A percentile compares a stretch with the other conserved stretches of the same genome.
phyloP scores from a whole-genome alignment of 768 basidiomycete species.

The Mycena pura region DNA sequence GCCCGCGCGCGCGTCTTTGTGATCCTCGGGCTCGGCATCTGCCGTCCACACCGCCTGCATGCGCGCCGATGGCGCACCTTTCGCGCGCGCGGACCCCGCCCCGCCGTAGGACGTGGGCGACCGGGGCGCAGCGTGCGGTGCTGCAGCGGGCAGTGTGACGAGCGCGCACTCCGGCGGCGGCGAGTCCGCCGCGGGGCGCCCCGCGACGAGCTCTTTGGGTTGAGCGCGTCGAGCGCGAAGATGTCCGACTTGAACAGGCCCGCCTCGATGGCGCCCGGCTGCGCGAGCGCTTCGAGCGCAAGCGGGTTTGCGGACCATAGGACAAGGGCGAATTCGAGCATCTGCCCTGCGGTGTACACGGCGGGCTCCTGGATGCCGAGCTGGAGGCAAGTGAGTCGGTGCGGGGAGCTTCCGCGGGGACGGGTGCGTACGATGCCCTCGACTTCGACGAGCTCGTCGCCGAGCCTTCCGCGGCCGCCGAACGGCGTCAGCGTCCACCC shows the following conservation, averaged over 20 bases:
- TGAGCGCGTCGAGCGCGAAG: constrained; percentile 11
- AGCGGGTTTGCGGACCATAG: constrained; percentile 12
- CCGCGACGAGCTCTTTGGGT: constrained; percentile 14
- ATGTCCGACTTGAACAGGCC: constrained; percentile 18
- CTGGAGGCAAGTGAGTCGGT: neutral
- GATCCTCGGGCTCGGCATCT: neutral
- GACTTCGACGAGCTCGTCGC: constrained; percentile 19
- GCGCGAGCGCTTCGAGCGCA: constrained; percentile 22
- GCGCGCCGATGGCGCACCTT: constrained; percentile 4
- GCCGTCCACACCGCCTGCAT: constrained; percentile 6
- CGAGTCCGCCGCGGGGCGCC: constrained; percentile 12
- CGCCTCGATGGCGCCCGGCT: constrained; percentile 21
- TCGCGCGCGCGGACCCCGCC: neutral
- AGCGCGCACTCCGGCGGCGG: constrained; percentile 1
- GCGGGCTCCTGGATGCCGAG: constrained; percentile 19
- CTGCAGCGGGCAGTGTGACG: constrained; percentile 5
- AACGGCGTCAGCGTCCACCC: constrained; percentile 28
- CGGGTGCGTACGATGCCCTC: constrained; percentile 16
- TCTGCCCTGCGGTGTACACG: constrained; percentile 23
- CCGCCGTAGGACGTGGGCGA: neutral
- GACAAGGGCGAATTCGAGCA: constrained; percentile 20
- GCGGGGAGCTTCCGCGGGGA: neutral
- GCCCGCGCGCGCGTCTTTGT: too few relatives aligned
- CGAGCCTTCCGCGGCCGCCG: constrained; percentile 19
- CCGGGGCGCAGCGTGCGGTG: neutral